Conservation (phyloP, 495 filamentous ascomycete species). For the Immersiella caudata region DNA sequence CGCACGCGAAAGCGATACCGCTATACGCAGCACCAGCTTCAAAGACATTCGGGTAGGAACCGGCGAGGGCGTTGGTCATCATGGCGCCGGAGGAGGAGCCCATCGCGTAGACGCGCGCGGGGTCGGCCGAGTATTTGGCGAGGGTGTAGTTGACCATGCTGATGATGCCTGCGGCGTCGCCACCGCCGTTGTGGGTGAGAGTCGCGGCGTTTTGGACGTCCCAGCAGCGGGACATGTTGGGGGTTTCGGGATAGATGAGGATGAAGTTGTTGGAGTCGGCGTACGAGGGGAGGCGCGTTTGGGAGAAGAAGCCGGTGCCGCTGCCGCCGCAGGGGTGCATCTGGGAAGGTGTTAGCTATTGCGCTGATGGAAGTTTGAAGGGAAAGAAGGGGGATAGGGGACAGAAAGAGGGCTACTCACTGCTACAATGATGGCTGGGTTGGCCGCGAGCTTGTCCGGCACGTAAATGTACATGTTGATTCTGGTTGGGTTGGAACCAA, state of each 20-base stretch:
- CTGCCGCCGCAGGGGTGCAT: conserved; percentile 27
- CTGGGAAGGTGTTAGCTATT: neutral
- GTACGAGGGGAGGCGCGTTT: conserved; percentile 32
- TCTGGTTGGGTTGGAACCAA: conserved; percentile 41
- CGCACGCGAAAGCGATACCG: conserved; percentile 11
- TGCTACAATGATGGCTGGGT: conserved; percentile 41
- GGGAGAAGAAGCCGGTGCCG: conserved; percentile 23
- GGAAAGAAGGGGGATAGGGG: neutral
- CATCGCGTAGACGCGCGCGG: neutral
- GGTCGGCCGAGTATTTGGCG: conserved; percentile 8
- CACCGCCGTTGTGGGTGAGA: conserved; percentile 19
- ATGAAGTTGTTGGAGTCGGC: conserved; percentile 52
- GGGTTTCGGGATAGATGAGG: conserved; percentile 48
- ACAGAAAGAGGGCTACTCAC: conserved; percentile 22
- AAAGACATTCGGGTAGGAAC: conserved; percentile 3
- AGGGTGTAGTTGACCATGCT: conserved; percentile 16
- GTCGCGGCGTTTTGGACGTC: conserved; percentile 2
- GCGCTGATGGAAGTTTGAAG: no score
- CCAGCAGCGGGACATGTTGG: conserved; percentile 29
- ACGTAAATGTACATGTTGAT: conserved; percentile 48
- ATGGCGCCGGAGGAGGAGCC: conserved; percentile 13
- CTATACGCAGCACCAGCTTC: conserved; percentile 8
- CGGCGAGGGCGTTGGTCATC: conserved; percentile 11
- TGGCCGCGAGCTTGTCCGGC: conserved; percentile 42
- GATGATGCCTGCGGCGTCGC: conserved; percentile 4